Evolutionary conservation across 169 alveolate genomes (phyloP), one percentile per base, ranked within the genome.

Genomic region (Eimeria maxima): DNA sequence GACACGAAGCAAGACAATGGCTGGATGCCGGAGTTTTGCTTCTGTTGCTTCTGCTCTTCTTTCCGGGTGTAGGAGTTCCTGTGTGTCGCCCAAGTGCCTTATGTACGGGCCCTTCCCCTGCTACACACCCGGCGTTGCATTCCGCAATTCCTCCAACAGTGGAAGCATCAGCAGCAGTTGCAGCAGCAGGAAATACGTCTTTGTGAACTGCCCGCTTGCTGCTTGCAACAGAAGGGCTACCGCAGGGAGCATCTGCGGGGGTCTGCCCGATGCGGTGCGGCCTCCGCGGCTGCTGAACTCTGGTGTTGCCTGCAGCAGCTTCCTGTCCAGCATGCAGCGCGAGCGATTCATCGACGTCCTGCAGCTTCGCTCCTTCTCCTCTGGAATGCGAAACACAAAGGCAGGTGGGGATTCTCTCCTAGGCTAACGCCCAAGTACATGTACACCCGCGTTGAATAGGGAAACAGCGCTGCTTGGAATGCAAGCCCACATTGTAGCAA

Each of bases 351-450:
- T 24, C n/a, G 6, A 16, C n/a, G 20, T 24, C n/a, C 0, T 60
- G 8, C 80, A 69, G 44, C 80, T 29, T 14, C 87, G 87, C 29
- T 10, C 6, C 11, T 74, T 74, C 38, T 74, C 87, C 29, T 74
- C 87, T 24, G 87, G 87, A 42, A 74, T 74, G 87, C 44, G 90
- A 6, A 81, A 45, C 44, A 53, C 90, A 7, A 45, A 45, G 22
- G 90, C 71, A 16, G 73, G 90, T 53, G 29, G 18, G 90, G 45
- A 20, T 22, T 14, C 16, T 53, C 16, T 53, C 16, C 16, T 53
- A 14, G 60, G 1, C 60, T 7, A 53, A 53, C 1, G 60, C 3
- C 20, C 60, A 53, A 53, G 3, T 53, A 14, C 16, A 53, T 53
- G 3, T 7, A 33, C 38, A 33, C 38, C 60, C 20, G 16, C 16